These are phyloP conservation scores for Mycena metata DNA, from an alignment of 768 basidiomycete genomes.

Conservation along the genomic window DNA sequence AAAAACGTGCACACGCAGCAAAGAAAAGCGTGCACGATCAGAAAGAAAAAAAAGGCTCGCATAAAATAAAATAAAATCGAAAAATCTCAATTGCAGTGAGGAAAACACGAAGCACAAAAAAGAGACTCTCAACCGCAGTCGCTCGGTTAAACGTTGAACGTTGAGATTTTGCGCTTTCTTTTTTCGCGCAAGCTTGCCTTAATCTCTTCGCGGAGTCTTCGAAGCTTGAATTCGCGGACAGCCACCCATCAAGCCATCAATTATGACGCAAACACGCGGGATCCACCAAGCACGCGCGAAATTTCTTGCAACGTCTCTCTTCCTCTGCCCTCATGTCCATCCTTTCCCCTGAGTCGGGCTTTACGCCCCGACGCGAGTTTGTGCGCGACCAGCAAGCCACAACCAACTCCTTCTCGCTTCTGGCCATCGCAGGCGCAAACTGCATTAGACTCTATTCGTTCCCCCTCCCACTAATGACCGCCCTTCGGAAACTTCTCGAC, in stretches of 20 bases:
- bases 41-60: too few species aligned
- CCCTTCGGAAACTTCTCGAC: slow-evolving; percentile 71
- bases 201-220: too few species aligned
- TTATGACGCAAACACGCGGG: slow-evolving; percentile 3
- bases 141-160: too few species aligned
- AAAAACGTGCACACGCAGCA: too few species aligned
- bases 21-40: too few species aligned
- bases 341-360: slow-evolving; percentile 59
- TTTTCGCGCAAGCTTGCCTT: too few species aligned
- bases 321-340: slow-evolving; percentile 34
- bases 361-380: slow-evolving; percentile 82
- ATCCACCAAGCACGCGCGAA: neutral
- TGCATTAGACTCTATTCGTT: slow-evolving; percentile 81
- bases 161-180: too few species aligned
- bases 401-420: slow-evolving; percentile 73
- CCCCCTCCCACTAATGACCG: slow-evolving; percentile 62
- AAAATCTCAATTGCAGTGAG: too few species aligned
- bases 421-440: slow-evolving; percentile 76
- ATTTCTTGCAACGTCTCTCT: neutral
- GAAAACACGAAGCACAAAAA: too few species aligned
- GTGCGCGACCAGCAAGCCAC: slow-evolving; percentile 66
- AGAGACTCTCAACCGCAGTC: too few species aligned
- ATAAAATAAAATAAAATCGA: too few species aligned
- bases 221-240: neutral
- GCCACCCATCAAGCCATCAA: neutral